Conservation (phyloP, 805 yeast genomes). For the Wickerhamiella bombiphila region DNA sequence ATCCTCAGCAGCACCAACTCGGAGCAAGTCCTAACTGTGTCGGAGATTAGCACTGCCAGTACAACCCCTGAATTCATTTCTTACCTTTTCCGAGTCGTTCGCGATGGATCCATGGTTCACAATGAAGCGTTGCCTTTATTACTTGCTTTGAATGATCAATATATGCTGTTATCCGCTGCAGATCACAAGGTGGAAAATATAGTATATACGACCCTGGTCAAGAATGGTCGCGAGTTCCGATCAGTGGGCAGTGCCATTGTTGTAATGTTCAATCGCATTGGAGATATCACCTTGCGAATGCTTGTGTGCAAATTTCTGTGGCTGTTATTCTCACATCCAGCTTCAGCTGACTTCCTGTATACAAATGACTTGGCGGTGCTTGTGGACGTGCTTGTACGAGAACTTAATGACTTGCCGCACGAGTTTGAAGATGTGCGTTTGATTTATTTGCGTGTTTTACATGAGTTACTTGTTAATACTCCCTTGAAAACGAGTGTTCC, state of each 20-base stretch:
- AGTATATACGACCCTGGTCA: conserved; percentile 41
- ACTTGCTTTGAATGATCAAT: conserved; percentile 74
- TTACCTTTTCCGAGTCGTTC: conserved; percentile 34
- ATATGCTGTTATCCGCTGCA: conserved; percentile 36
- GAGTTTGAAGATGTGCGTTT: conserved; percentile 42
- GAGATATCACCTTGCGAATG: conserved; percentile 55
- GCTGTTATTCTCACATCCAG: conserved; percentile 51
- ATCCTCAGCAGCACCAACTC: conserved; percentile 1
- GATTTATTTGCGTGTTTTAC: conserved; percentile 58
- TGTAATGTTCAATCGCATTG: conserved; percentile 58
- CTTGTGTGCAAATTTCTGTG: conserved; percentile 68
- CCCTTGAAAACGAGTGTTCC: conserved; percentile 34
- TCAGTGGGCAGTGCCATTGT: conserved; percentile 56
- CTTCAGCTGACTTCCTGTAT: conserved; percentile 55
- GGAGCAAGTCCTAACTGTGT: conserved; percentile 4
- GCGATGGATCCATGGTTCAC: conserved; percentile 25
- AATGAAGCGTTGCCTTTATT: conserved; percentile 52
- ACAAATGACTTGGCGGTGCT: conserved; percentile 74
- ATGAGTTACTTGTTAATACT: conserved; percentile 54
- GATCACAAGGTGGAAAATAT: conserved; percentile 24
- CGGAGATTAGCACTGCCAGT: conserved; percentile 16
- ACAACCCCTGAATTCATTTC: conserved; percentile 31
- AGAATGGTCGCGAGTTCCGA: conserved; percentile 31
- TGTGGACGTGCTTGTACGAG: conserved; percentile 70
- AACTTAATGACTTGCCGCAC: conserved; percentile 49